phyloP scores from a whole-genome alignment of 192 early-diverging fungal species.

The Dissophora globulifera region DNA sequence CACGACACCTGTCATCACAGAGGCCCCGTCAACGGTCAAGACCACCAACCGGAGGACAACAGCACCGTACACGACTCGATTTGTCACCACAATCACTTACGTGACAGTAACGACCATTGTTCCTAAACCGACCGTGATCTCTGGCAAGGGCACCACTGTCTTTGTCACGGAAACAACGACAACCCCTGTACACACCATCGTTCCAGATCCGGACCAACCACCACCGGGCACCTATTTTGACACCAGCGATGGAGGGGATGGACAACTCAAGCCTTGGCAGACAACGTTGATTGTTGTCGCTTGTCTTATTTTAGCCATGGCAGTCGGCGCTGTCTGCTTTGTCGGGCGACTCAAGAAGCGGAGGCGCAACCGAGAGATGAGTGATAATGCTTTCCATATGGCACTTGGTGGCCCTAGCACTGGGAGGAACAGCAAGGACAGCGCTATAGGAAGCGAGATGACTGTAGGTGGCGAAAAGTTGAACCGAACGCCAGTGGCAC shows the following conservation, averaged over 20 bases:
- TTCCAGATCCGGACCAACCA: slow-evolving; percentile 35
- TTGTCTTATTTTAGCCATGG: slow-evolving; percentile 7
- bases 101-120: slow-evolving; percentile 27
- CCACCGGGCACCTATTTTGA: slow-evolving; percentile 5
- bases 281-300: slow-evolving; percentile 27
- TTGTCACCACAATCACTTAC: slow-evolving; percentile 23
- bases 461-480: slow-evolving; percentile 12
- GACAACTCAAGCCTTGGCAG: slow-evolving; percentile 28
- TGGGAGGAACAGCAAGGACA: not conserved
- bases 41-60: slow-evolving; percentile 7
- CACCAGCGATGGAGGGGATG: not conserved
- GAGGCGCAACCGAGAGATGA: not conserved
- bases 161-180: slow-evolving; percentile 21
- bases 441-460: slow-evolving; percentile 6
- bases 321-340: slow-evolving; percentile 1
- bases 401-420: slow-evolving; percentile 1
- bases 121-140: slow-evolving; percentile 29
- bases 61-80: slow-evolving; percentile 43
- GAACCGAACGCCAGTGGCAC: slow-evolving; percentile 1
- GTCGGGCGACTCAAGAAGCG: slow-evolving; percentile 13
- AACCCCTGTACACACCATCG: not conserved
- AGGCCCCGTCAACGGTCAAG: no score
- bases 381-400: no score
- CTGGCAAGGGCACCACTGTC: slow-evolving; percentile 24
- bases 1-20: no score